Evolutionary conservation across 768 basidiomycete species (phyloP), one percentile per base, ranked within the genome.

Genomic region (Dentipellis fragilis): DNA sequence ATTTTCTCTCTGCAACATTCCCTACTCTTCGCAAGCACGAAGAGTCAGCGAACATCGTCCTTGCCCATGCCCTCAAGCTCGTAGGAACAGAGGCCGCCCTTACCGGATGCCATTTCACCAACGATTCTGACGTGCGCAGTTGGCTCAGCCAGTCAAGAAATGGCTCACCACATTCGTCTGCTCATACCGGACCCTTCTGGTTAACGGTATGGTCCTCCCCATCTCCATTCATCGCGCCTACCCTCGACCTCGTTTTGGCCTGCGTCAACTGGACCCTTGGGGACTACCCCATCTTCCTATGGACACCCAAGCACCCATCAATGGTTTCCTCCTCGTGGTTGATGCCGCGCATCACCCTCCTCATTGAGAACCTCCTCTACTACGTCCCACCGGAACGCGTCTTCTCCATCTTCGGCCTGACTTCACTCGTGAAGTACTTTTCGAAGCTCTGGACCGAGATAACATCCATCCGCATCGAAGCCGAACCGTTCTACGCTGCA

Each of bases 201-300:
- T 64, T 81, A 53, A 78, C 79, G 4, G 59, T 77, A 23, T 80
- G 76, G 75, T 72, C 74, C 23, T 61, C 62, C 4, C 64, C 68
- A 16, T 50, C 68, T n/a, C 62, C 67, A 12, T 65, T 66, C 37
- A 29, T 52, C 1, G 57, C 58, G 11, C 65, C 61, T 21, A 65
- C 65, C 1, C 70, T 79, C 48, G 73, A 77, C 22, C 58, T 79
- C 42, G 70, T 77, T 39, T 53, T 83, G 46, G 70, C 80, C 11
- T 82, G 79, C 60, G 72, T 75, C 50, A 66, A 66, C 48, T 74
- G 70, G 56, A 69, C 68, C 17, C 58, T 73, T 46, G 75, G 80
- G 50, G 68, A 75, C 48, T 72, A 80, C 53, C 81, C 80, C 29
- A 67, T 80, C 54, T 83, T 81, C 64, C 59, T 82, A 39, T 80